Percentiles rank a stretch among this genome's conserved stretches.
Evolutionary conservation across 495 filamentous ascomycete species (phyloP).

Genomic region (Trichocladium antarcticum): DNA sequence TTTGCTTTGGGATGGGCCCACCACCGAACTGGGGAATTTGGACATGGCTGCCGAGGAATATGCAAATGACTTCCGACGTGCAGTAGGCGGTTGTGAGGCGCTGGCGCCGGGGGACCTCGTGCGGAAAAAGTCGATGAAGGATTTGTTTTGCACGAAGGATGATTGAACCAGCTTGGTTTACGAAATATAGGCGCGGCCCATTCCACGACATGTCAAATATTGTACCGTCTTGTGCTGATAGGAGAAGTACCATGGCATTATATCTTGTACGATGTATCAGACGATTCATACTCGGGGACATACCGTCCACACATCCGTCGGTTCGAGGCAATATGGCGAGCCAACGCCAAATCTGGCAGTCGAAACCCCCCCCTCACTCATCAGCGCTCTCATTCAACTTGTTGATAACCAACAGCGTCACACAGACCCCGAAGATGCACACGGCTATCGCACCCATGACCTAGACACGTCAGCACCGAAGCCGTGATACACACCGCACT

Average conservation of each 20-base stretch:
- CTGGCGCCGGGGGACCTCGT: slow-evolving; percentile 15
- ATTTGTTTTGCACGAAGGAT: slow-evolving; percentile 22
- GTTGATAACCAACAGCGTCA: slow-evolving; percentile 38
- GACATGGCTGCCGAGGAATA: slow-evolving; percentile 31
- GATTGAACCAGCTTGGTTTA: slow-evolving; percentile 4
- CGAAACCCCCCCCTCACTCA: no score
- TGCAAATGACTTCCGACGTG: slow-evolving; percentile 29
- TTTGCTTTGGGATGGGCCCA: slow-evolving; percentile 32
- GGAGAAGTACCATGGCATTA: no score
- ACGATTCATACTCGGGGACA: no score
- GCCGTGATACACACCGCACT: no score
- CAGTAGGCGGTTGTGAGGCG: slow-evolving; percentile 31
- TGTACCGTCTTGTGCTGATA: no score
- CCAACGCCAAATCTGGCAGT: no score
- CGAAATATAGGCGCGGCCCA: no score
- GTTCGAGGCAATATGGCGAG: no score
- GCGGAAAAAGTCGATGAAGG: slow-evolving; percentile 11
- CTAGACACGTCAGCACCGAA: slow-evolving; percentile 10
- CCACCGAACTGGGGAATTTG: slow-evolving; percentile 23
- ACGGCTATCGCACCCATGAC: slow-evolving; percentile 64
- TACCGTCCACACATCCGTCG: no score
- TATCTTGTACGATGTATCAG: neutral
- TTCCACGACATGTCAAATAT: no score
- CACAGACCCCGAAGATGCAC: slow-evolving; percentile 68
- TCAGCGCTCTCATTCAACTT: slow-evolving; percentile 22